phyloP scores from a whole-genome alignment of 345 rosid genomes.

The Raphanus sativus region DNA sequence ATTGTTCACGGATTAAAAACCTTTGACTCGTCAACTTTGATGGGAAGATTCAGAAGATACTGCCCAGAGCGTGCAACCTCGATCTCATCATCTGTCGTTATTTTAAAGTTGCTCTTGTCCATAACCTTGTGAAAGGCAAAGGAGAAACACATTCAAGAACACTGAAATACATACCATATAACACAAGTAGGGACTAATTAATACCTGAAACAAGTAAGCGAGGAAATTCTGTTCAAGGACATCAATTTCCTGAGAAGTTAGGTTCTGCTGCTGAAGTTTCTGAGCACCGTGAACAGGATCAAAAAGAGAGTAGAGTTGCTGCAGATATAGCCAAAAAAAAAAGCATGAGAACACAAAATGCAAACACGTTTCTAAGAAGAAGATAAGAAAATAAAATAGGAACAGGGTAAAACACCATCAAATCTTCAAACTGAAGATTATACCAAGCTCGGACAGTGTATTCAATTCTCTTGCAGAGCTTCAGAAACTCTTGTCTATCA shows the following conservation, averaged over 20 bases:
- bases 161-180: no score
- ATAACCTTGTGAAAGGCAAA: slow-evolving; percentile 51
- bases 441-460: slow-evolving; percentile 98
- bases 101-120: slow-evolving; percentile 95
- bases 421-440: slow-evolving; percentile 87
- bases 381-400: background rate
- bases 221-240: slow-evolving; percentile 88
- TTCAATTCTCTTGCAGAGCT: slow-evolving; percentile 90
- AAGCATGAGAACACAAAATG: background rate
- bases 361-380: no score
- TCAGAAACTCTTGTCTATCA: slow-evolving; percentile 78
- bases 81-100: slow-evolving; percentile 76
- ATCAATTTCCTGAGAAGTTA: slow-evolving; percentile 65
- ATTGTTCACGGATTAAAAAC: slow-evolving; percentile 39
- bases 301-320: slow-evolving; percentile 93
- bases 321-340: slow-evolving; percentile 31
- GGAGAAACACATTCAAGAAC: slow-evolving; percentile 2
- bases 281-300: slow-evolving; percentile 78
- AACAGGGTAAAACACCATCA: slow-evolving; percentile 59
- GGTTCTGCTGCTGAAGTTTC: slow-evolving; percentile 77
- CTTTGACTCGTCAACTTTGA: slow-evolving; percentile 85
- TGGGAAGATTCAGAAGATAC: slow-evolving; percentile 91
- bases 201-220: slow-evolving; percentile 80
- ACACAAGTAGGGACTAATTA: no score
- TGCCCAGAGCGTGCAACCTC: slow-evolving; percentile 87